A percentile compares a stretch with the other conserved stretches of the same genome.
Evolutionary conservation across 2,329 filamentous ascomycete species (phyloP).

Genomic region (Xylariaceae sp.): DNA sequence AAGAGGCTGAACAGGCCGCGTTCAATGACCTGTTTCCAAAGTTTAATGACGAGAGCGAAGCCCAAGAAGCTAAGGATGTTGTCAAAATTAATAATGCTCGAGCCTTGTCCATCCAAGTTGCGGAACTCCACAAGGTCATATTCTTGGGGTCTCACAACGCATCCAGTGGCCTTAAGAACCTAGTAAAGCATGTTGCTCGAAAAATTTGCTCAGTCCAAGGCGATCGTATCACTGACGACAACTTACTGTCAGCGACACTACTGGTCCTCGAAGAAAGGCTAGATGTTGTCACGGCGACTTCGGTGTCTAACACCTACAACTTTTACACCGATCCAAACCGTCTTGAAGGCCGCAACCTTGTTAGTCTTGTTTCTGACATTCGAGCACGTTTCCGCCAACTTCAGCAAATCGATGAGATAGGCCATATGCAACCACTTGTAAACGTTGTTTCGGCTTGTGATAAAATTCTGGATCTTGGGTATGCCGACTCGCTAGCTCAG

Average conservation of each 20-base stretch:
- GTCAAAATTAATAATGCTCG: conserved; percentile 44
- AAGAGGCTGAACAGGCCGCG: conserved; percentile 70
- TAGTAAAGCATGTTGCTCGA: conserved; percentile 45
- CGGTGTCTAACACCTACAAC: conserved; percentile 61
- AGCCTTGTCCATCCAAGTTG: conserved; percentile 57
- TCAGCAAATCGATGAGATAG: conserved; percentile 62
- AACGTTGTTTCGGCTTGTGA: conserved; percentile 77
- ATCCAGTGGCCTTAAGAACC: conserved; percentile 40
- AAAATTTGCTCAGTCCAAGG: conserved; percentile 33
- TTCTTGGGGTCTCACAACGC: conserved; percentile 45
- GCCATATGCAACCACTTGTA: conserved; percentile 70
- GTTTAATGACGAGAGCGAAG: conserved; percentile 57
- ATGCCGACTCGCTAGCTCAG: conserved; percentile 81
- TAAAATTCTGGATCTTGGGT: conserved; percentile 69
- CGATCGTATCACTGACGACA: conserved; percentile 43
- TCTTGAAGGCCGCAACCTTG: conserved; percentile 69
- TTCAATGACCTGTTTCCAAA: conserved; percentile 80
- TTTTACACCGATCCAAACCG: conserved; percentile 86
- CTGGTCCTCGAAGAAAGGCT: conserved; percentile 63
- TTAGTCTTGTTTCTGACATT: conserved; percentile 66
- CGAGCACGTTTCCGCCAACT: conserved; percentile 72
- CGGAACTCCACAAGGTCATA: conserved; percentile 57
- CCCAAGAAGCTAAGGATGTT: conserved; percentile 31
- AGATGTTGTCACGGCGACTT: conserved; percentile 40
- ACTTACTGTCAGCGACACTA: conserved; percentile 64